Conservation (phyloP, 805 yeast genomes). For the Metschnikowia chrysomelidarum region DNA sequence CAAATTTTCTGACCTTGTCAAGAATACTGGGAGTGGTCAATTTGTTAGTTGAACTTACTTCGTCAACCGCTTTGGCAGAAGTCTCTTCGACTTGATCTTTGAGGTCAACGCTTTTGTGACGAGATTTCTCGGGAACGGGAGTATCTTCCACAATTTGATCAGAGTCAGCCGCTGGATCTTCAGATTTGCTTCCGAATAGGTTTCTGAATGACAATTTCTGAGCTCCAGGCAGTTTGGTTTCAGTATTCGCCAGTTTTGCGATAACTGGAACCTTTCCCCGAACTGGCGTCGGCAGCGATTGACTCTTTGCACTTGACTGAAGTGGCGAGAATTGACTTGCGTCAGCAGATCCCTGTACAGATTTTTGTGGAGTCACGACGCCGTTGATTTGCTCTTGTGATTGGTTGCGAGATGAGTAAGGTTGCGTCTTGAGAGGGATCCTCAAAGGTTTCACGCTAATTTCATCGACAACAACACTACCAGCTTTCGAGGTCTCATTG, state of each 20-base stretch:
- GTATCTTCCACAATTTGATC: too few species aligned
- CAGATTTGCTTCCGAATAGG: neutral
- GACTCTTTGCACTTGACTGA: constrained; percentile 2
- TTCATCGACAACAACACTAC: neutral
- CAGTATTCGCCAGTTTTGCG: neutral
- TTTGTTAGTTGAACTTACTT: too few species aligned
- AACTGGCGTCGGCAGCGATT: constrained; percentile 8
- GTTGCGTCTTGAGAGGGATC: constrained; percentile 9
- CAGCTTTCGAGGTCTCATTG: neutral
- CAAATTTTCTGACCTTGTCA: constrained; percentile 10
- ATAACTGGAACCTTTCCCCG: neutral
- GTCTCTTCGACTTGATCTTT: too few species aligned
- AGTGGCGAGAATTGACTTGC: constrained; percentile 7
- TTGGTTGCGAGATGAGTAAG: neutral
- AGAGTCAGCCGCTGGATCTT: neutral
- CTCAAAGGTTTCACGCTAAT: constrained; percentile 14
- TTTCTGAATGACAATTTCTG: constrained; percentile 3
- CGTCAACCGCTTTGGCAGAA: too few species aligned
- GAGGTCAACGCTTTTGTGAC: too few species aligned
- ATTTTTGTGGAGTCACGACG: neutral
- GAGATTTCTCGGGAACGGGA: too few species aligned
- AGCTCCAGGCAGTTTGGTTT: constrained; percentile 1
- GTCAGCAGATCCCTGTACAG: neutral
- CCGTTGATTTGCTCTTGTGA: neutral
- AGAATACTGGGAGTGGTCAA: constrained; percentile 8